These are phyloP conservation scores for Tieghemiomyces parasiticus DNA, from an alignment of 192 early-diverging fungal species.

Conservation along the genomic window DNA sequence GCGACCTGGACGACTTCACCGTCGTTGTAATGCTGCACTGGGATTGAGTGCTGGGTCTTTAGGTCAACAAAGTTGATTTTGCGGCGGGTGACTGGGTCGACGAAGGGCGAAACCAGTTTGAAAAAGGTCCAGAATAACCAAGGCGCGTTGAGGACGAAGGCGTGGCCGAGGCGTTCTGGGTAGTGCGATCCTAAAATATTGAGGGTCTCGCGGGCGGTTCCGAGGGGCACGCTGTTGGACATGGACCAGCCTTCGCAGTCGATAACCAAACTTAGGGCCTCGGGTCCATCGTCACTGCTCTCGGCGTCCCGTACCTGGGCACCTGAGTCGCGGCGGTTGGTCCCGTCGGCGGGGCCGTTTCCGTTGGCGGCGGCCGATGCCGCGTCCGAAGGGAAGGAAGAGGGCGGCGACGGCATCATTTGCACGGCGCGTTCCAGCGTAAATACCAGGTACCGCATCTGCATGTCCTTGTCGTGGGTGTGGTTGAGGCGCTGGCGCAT, in stretches of 20 bases:
- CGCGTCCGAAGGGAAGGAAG: no score
- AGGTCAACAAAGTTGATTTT: slow-evolving; percentile 78
- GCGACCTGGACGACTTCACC: not conserved
- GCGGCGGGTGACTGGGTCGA: slow-evolving; percentile 77
- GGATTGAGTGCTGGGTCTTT: slow-evolving; percentile 21
- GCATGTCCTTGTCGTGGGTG: slow-evolving; percentile 51
- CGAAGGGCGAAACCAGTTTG: slow-evolving; percentile 70
- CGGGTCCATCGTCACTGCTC: no score
- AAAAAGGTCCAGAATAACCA: slow-evolving; percentile 78
- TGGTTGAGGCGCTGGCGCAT: slow-evolving; percentile 68
- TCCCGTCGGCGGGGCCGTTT: no score
- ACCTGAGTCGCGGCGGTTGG: no score
- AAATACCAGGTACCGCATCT: slow-evolving; percentile 71
- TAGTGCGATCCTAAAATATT: slow-evolving; percentile 76
- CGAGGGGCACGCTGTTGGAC: slow-evolving; percentile 49
- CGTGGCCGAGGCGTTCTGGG: slow-evolving; percentile 64
- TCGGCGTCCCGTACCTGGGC: no score
- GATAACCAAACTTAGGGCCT: slow-evolving; percentile 62
- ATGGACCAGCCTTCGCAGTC: slow-evolving; percentile 60
- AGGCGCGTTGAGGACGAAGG: slow-evolving; percentile 61
- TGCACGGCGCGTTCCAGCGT: slow-evolving; percentile 64
- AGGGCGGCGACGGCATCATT: slow-evolving; percentile 59
- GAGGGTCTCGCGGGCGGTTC: slow-evolving; percentile 63
- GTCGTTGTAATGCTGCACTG: not conserved
- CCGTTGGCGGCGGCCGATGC: no score